Evolutionary conservation across 1,284 basidiomycete genomes (phyloP).

Genomic region (Tylopilus sp.): DNA sequence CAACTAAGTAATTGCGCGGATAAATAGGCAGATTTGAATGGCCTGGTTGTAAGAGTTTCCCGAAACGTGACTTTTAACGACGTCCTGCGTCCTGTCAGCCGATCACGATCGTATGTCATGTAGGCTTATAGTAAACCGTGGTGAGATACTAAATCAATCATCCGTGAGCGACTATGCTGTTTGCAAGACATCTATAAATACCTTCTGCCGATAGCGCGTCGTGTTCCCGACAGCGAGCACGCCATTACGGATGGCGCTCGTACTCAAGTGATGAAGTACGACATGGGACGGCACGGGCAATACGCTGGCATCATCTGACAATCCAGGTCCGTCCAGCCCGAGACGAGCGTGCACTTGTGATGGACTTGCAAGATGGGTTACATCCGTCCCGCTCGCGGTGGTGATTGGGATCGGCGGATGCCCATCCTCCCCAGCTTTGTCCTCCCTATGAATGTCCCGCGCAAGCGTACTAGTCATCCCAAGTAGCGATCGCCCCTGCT

Average conservation of each 20-base stretch:
- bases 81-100: slow-evolving; percentile 24
- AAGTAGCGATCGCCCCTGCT: slow-evolving; percentile 32
- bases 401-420: slow-evolving; percentile 33
- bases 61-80: slow-evolving; percentile 22
- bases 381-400: slow-evolving; percentile 35
- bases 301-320: slow-evolving; percentile 88
- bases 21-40: slow-evolving; percentile 29
- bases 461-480: slow-evolving; percentile 28
- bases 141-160: slow-evolving; percentile 44
- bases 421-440: slow-evolving; percentile 22
- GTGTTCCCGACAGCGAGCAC: slow-evolving; percentile 92
- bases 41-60: slow-evolving; percentile 9
- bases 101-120: slow-evolving; percentile 27
- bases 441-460: slow-evolving; percentile 28
- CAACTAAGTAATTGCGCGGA: slow-evolving; percentile 25
- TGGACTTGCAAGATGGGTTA: slow-evolving; percentile 28
- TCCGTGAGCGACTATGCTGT: slow-evolving; percentile 10
- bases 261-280: slow-evolving; percentile 92
- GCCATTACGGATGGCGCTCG: slow-evolving; percentile 92
- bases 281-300: slow-evolving; percentile 93
- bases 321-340: slow-evolving; percentile 38
- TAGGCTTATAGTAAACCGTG: slow-evolving; percentile 57
- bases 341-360: slow-evolving; percentile 25
- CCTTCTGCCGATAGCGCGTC: slow-evolving; percentile 91
- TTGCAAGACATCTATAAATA: slow-evolving; percentile 28